Conservation (phyloP, 768 basidiomycete species). For the Tulasnella sp. region DNA sequence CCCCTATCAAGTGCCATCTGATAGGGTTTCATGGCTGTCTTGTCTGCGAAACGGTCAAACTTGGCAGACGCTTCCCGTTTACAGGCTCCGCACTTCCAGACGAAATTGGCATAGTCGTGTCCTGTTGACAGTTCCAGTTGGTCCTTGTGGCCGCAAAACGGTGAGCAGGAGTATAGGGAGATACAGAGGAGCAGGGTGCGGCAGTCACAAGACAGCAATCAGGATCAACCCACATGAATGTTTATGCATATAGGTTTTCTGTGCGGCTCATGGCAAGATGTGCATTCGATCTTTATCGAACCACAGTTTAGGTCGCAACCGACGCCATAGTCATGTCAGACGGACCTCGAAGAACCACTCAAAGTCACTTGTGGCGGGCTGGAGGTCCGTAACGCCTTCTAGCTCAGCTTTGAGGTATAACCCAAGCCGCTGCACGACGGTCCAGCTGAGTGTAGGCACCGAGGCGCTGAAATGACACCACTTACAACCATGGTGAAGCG, state of each 20-base stretch:
- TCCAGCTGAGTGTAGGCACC: not conserved
- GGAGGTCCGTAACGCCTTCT: slow-evolving; percentile 61
- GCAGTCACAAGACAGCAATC: not conserved
- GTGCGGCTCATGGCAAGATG: slow-evolving; percentile 63
- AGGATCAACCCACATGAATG: slow-evolving; percentile 37
- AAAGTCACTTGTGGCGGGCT: slow-evolving; percentile 53
- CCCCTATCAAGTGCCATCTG: slow-evolving; percentile 27
- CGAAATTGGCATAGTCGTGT: slow-evolving; percentile 58
- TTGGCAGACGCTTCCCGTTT: slow-evolving; percentile 74
- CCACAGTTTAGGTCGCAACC: not conserved
- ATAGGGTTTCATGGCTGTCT: slow-evolving; percentile 40
- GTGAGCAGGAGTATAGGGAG: not conserved
- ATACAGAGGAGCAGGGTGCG: not conserved
- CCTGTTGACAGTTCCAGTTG: slow-evolving; percentile 49
- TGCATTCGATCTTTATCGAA: slow-evolving; percentile 53
- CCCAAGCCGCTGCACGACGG: slow-evolving; percentile 9
- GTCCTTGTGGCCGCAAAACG: slow-evolving; percentile 36
- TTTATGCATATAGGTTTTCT: slow-evolving; percentile 62
- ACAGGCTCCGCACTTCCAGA: slow-evolving; percentile 55
- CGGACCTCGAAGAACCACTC: slow-evolving; percentile 69
- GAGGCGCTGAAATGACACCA: not conserved
- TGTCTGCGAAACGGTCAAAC: slow-evolving; percentile 40
- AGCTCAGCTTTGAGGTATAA: slow-evolving; percentile 43
- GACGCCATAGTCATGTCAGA: not conserved
- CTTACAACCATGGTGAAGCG: slow-evolving; percentile 10